phyloP scores from a whole-genome alignment of 1,284 basidiomycete species.

The Tilletia walkeri region DNA sequence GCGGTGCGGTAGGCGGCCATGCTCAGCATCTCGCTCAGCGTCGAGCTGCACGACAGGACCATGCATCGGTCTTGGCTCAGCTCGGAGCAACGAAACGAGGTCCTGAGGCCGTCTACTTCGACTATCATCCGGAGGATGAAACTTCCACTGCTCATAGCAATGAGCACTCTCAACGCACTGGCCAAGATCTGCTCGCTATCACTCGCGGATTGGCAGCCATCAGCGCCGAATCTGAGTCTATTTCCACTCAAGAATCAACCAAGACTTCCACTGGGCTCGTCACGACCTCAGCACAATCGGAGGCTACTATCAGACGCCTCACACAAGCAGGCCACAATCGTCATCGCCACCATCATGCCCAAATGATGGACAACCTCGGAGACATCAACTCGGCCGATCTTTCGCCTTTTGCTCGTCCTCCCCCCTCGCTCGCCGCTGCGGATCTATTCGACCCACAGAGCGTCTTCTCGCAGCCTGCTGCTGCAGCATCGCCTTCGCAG shows the following conservation, averaged over 20 bases:
- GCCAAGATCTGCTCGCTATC: constrained; percentile 9
- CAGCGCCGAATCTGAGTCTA: background rate
- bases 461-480: constrained; percentile 12
- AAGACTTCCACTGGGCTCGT: too few relatives aligned
- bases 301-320: background rate
- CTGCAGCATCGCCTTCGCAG: background rate
- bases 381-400: constrained; percentile 12
- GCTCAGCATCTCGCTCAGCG: constrained; percentile 1
- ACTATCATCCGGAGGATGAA: background rate
- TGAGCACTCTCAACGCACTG: background rate
- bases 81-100: background rate
- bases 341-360: background rate
- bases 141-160: background rate
- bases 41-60: background rate
- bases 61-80: background rate
- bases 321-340: background rate
- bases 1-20: background rate
- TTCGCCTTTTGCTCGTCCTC: constrained; percentile 3
- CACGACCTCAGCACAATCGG: too few relatives aligned
- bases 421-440: constrained; percentile 3
- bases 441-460: constrained; percentile 10
- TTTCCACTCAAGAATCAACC: too few relatives aligned
- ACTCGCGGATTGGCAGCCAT: background rate
- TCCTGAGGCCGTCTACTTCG: background rate
- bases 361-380: background rate